Percentiles rank a stretch among this genome's conserved stretches.
These are phyloP conservation scores for Arctium minus DNA, from an alignment of 129 eudicot species.

Conservation along the genomic window DNA sequence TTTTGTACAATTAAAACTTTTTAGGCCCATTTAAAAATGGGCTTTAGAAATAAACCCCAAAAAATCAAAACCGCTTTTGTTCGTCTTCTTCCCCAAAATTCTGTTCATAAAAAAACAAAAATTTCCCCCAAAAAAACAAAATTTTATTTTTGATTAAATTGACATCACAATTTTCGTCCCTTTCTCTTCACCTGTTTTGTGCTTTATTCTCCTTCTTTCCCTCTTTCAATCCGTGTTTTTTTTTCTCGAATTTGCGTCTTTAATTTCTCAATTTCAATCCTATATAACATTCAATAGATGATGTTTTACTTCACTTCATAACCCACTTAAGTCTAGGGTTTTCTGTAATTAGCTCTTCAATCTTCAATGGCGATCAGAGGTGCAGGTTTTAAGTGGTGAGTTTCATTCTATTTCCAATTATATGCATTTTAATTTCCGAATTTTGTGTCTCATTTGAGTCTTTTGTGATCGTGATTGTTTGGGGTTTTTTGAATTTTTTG, in stretches of 20 bases:
- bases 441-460: neutral
- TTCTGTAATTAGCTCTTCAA: conserved; percentile 8
- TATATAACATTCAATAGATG: conserved; percentile 6
- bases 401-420: conserved; percentile 3
- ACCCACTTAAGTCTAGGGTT: conserved; percentile 26
- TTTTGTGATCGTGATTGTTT: neutral
- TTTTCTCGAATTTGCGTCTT: conserved; percentile 10
- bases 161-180: conserved; percentile 26
- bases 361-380: conserved; percentile 57
- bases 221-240: conserved; percentile 12
- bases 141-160: neutral
- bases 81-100: neutral
- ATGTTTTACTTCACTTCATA: conserved; percentile 11
- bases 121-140: neutral
- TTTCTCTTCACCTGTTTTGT: conserved; percentile 18
- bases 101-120: neutral
- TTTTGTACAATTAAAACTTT: neutral
- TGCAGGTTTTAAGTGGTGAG: conserved; percentile 66
- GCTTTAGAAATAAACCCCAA: neutral
- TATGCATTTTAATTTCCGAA: neutral
- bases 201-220: conserved; percentile 22
- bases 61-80: neutral
- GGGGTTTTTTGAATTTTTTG: conserved; percentile 14
- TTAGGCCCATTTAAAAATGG: neutral
- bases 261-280: conserved; percentile 4